phyloP scores from a whole-genome alignment of 352 stramenopile species.

The Pythium angustatum region DNA sequence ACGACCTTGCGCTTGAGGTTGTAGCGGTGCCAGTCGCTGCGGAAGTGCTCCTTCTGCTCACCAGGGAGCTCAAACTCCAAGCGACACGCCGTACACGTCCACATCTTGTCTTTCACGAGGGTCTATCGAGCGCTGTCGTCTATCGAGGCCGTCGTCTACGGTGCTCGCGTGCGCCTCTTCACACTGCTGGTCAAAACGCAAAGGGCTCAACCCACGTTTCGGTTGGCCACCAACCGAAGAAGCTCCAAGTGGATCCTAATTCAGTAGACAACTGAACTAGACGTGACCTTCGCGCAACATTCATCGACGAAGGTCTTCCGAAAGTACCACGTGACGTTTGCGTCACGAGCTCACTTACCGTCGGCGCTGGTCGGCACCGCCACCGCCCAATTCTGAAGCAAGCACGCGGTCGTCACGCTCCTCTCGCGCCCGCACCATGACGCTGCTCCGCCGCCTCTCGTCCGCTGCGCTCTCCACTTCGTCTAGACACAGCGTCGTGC shows the following conservation, averaged over 20 bases:
- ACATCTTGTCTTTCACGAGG: slow-evolving; percentile 51
- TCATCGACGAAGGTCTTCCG: neutral
- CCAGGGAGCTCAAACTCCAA: slow-evolving; percentile 59
- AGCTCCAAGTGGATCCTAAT: neutral
- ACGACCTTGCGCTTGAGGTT: slow-evolving; percentile 97
- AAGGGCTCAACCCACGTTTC: slow-evolving; percentile 9
- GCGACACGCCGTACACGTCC: slow-evolving; percentile 81
- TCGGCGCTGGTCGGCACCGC: too few species aligned
- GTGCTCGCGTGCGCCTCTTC: neutral
- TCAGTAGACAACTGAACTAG: too few species aligned
- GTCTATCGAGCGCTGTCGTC: too few species aligned
- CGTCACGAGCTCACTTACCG: slow-evolving; percentile 15
- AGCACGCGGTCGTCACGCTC: too few species aligned
- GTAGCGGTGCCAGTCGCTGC: slow-evolving; percentile 96
- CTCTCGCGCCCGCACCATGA: neutral
- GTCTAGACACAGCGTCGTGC: too few species aligned
- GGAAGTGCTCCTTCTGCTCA: slow-evolving; percentile 91
- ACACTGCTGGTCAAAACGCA: slow-evolving; percentile 1
- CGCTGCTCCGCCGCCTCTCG: slow-evolving; percentile 11
- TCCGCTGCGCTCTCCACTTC: neutral
- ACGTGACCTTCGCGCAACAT: slow-evolving; percentile 19
- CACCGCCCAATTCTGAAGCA: slow-evolving; percentile 1
- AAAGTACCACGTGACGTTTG: slow-evolving; percentile 17
- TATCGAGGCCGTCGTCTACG: neutral
- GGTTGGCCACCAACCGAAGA: slow-evolving; percentile 24